Base-by-base conservation (phyloP, 1,139 yeast species). In the Pichia sp. region DNA sequence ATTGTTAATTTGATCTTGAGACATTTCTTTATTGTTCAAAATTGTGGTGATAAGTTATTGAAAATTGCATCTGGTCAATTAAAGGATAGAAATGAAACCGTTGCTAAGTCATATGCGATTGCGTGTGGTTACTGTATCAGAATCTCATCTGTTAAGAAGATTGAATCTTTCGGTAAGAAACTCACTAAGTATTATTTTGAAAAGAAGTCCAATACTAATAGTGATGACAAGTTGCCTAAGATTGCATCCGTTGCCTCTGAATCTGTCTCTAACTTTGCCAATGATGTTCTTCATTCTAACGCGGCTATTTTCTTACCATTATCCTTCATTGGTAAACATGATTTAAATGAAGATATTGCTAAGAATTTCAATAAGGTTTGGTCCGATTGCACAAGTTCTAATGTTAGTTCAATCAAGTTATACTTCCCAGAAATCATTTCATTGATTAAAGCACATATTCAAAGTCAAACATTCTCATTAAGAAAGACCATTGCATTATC, bases 81-180 rank as follows among this genome's bases (percentile, higher is more conserved):
- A 44, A 73, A 72, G 40, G 95, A 88, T 61, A 72, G 83, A 46
- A 90, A 88, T 62, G 82, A 78, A 36, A 77, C 95, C 0, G 80
- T 91, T 12, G 76, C 89, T 0, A 73, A 82, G 4, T 79, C 96
- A 0, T 93, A 79, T 68, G 93, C 97, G 0, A 74, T 83, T 2
- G 80, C 96, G 0, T 79, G 88, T 27, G 98, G 96, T 1, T 84
- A 90, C 59, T 68, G 87, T 20, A 80, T 88, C 56, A 80, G 90
- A 45, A 69, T 86, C 28, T 76, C 89, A 0, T 64, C 80, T 0
- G 59, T 76, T n/a, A 79, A 75, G 2, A 66, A 77, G 2, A 73
- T 84, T 15, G 69, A 77, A 9, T 72, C 75, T 14, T 84, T 85
- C 58, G 76, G 86, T 1, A 65, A 68, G 21, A 70, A 68, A 46